Conservation (phyloP, 2,329 filamentous ascomycete genomes). For the Pseudogymnoascus sp. region DNA sequence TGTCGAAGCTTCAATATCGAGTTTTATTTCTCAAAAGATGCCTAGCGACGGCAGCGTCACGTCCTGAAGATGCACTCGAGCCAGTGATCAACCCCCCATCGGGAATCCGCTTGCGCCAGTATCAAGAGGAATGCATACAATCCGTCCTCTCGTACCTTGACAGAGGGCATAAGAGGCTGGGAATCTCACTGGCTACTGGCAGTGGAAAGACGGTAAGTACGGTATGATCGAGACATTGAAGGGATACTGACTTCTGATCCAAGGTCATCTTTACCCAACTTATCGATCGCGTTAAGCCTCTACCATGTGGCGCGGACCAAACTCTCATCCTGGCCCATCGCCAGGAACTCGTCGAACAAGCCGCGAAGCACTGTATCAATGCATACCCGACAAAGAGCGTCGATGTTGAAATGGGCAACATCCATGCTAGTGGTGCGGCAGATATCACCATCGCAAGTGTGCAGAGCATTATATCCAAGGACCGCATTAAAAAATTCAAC, state of each 20-base stretch:
- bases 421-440: slow-evolving; percentile 69
- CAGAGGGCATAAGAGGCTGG: slow-evolving; percentile 70
- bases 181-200: slow-evolving; percentile 81
- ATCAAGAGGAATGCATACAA: slow-evolving; percentile 88
- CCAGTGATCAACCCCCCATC: slow-evolving; percentile 13
- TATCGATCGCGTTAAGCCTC: slow-evolving; percentile 66
- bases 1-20: not conserved
- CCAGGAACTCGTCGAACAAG: slow-evolving; percentile 90
- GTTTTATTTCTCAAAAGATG: not conserved
- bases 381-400: slow-evolving; percentile 76
- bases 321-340: slow-evolving; percentile 90
- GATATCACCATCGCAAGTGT: slow-evolving; percentile 94
- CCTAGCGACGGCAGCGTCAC: not conserved
- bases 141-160: slow-evolving; percentile 65
- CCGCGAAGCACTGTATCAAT: slow-evolving; percentile 72
- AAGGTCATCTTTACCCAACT: slow-evolving; percentile 94
- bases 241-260: not conserved
- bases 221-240: not conserved
- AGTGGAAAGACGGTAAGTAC: slow-evolving; percentile 73
- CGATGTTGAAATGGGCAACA: slow-evolving; percentile 85
- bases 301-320: slow-evolving; percentile 54
- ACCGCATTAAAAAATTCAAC: slow-evolving; percentile 77
- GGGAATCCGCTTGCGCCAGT: slow-evolving; percentile 62
- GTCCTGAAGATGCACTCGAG: not conserved
- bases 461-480: slow-evolving; percentile 71